phyloP scores from a whole-genome alignment of 2,329 filamentous ascomycete species.

The Fusarium circinatum region DNA sequence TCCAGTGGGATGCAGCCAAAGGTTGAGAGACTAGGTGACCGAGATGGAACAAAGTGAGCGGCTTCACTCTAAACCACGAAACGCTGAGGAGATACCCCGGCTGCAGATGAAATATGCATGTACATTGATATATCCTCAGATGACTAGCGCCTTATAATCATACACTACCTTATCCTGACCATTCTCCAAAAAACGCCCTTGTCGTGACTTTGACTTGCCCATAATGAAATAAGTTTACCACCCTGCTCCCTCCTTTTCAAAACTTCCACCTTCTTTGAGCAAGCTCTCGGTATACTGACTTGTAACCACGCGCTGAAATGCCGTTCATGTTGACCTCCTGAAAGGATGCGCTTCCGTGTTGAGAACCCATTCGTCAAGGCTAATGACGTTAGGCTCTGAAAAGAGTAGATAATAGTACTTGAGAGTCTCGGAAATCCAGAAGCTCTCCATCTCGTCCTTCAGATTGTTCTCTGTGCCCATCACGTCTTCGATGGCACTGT shows the following conservation, averaged over 20 bases:
- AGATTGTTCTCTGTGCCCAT: slow-evolving; percentile 54
- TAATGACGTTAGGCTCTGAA: slow-evolving; percentile 71
- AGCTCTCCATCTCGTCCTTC: slow-evolving; percentile 81
- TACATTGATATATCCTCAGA: slow-evolving; percentile 28
- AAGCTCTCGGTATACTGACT: neutral
- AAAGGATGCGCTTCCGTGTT: slow-evolving; percentile 73
- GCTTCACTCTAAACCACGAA: neutral
- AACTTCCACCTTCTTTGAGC: neutral
- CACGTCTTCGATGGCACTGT: slow-evolving; percentile 77
- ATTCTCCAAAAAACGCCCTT: slow-evolving; percentile 29
- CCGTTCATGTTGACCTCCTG: slow-evolving; percentile 52
- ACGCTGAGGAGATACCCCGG: neutral
- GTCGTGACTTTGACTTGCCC: slow-evolving; percentile 13
- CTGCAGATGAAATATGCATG: slow-evolving; percentile 11
- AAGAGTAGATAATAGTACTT: slow-evolving; percentile 94
- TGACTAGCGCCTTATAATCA: slow-evolving; percentile 11
- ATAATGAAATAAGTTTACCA: slow-evolving; percentile 3
- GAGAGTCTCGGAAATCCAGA: slow-evolving; percentile 90
- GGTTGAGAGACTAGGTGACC: neutral
- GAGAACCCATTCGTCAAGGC: slow-evolving; percentile 74
- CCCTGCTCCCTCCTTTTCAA: neutral
- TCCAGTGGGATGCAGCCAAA: slow-evolving; percentile 27
- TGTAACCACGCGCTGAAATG: neutral
- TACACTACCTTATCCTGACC: slow-evolving; percentile 13
- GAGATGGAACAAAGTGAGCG: neutral